Base-by-base conservation (phyloP, 306 rosid species). In the Vigna nakashimae region DNA sequence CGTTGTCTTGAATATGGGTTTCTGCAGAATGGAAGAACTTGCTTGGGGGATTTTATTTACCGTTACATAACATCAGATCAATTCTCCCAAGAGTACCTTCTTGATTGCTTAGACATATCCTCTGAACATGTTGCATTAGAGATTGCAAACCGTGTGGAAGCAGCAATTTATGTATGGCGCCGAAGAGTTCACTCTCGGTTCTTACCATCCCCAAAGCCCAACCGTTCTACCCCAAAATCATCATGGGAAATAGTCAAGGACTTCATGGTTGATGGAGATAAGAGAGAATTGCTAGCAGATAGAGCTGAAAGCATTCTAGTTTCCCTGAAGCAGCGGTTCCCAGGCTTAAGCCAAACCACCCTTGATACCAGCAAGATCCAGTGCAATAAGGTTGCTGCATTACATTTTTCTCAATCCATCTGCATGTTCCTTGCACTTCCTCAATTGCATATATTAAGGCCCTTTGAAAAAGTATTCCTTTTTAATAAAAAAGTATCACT, bases 221-320 rank as follows among this genome's bases (percentile, higher is more conserved):
- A 76, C 69, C 99, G 96, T 55, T 86, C 98, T 59, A 77, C 90
- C 17, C 45, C 98, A 60, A 94, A 91, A 88, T 91, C 98, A 4
- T 95, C 99, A 13, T 95, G 99, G 99, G 93, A 87, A 77, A 85
- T 92, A 62, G 92, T 95, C 57, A 95, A 88, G 90, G 99, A 92
- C 75, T 88, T 95, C 26, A 87, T 95, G 93, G 84, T 79, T 17
- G 98, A 91, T 80, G 97, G 90, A 49, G 98, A 95, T 30, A 95
- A 92, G 90, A 87, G 97, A 75, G 98, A 88, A 76, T 65, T 92
- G 45, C 84, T 95, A 9, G 99, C 97, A 8, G 91, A 95, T 73
- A 89, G 95, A 91, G 97, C 99, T 20, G 92, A 91, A 78, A 87
- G 84, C 69, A 84, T 92, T 83, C 80, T 92, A 70, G 64, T 83